Conservation (phyloP, 768 basidiomycete genomes). For the Flagelloscypha sp. region DNA sequence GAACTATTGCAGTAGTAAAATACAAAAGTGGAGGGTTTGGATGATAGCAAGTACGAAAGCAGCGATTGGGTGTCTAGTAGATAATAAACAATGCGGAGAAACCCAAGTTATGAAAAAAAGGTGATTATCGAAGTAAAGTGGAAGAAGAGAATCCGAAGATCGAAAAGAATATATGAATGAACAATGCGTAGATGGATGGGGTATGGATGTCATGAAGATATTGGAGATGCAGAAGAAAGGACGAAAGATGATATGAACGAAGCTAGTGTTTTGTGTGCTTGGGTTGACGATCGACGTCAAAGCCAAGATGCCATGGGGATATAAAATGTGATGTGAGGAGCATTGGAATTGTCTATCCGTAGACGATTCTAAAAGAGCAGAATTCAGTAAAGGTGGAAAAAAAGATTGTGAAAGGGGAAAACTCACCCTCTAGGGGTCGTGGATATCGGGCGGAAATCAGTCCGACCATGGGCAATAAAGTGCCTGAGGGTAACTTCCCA, state of each 20-base stretch:
- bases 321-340: constrained; percentile 9
- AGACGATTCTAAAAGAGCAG: constrained; percentile 27
- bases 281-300: constrained; percentile 23
- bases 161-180: too few relatives aligned
- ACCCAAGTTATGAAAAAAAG: too few relatives aligned
- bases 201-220: constrained; percentile 10
- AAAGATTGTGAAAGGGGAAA: constrained; percentile 2
- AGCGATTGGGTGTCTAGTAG: too few relatives aligned
- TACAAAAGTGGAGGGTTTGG: too few relatives aligned
- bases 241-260: constrained; percentile 9
- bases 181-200: constrained; percentile 8
- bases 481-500: constrained; percentile 63
- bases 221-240: constrained; percentile 9
- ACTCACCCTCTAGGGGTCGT: constrained; percentile 69
- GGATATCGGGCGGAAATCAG: constrained; percentile 79
- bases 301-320: constrained; percentile 2
- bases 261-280: constrained; percentile 7
- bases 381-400: constrained; percentile 7
- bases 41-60: too few relatives aligned
- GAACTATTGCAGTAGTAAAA: too few relatives aligned
- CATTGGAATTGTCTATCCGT: constrained; percentile 31
- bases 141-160: too few relatives aligned
- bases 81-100: too few relatives aligned
- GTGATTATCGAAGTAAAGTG: too few relatives aligned
- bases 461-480: constrained; percentile 64